Evolutionary conservation across 805 yeast species (phyloP), one percentile per base, ranked within the genome.

Genomic region (Osmozyma mogii): DNA sequence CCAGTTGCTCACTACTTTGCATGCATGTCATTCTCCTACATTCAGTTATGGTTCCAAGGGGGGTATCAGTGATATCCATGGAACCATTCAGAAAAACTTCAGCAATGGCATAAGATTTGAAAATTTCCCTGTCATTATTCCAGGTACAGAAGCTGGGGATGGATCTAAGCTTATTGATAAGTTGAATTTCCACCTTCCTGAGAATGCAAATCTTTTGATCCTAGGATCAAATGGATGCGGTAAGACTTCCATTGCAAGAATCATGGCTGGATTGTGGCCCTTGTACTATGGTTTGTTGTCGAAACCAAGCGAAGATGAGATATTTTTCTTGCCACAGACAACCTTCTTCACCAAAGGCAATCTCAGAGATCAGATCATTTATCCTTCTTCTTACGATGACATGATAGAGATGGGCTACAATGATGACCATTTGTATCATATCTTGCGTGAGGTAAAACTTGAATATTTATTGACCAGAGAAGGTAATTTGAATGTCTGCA

Each of bases 181-280:
- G 30, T 54, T 88, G 35, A 65, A 74, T 25, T 74, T 88, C 53
- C 77, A 69, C 40, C 65, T 81, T 22, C 63, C 58, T 34, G 44
- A 49, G 12, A 77, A 78, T 23, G 78, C 83, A 37, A 84, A 82
- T 48, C 58, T 87, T 30, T 68, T 88, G 37, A 78, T 88, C 21
- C 65, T 85, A 37, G 96, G 96, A 8, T 70, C 89, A 28, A 88
- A 88, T 46, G 94, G 96, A 10, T 71, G 80, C 44, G 97, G 97
- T 35, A 88, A 88, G 51, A 80, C 94, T 6, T 77, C 95, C 0
- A 79, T 88, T 41, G 76, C 87, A 29, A 65, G 96, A 38, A 68
- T 88, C 3, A 65, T 87, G 35, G 88, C 94, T 5, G 94, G 89
- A 14, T 62, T 88, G 37, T 88, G 96, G 96, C 96, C 97, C 9